Conservation (phyloP, 1,139 yeast species). For the Kazachstania sp. region DNA sequence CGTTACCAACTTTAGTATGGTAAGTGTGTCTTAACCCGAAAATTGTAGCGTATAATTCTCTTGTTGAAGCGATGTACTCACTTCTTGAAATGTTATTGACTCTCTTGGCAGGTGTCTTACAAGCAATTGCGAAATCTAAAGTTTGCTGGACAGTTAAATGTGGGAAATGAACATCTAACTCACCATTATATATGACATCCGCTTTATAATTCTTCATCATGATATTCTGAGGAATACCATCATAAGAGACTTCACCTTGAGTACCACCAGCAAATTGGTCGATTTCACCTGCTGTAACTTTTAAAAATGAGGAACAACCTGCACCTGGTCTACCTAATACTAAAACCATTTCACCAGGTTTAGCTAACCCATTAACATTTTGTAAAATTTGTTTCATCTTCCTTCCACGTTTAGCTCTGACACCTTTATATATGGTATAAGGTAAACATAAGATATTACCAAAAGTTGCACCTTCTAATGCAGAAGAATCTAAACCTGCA, state of each 20-base stretch:
- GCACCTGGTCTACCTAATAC: constrained; percentile 64
- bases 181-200: constrained; percentile 46
- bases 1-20: constrained; percentile 63
- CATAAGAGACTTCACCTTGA: constrained; percentile 34
- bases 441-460: constrained; percentile 41
- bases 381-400: constrained; percentile 38
- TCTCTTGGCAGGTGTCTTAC: constrained; percentile 37
- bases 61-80: constrained; percentile 41
- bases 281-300: constrained; percentile 46
- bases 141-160: constrained; percentile 47
- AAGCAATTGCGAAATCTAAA: constrained; percentile 34
- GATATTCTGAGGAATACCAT: constrained; percentile 43
- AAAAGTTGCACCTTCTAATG: constrained; percentile 42
- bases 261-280: constrained; percentile 31
- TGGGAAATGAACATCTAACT: constrained; percentile 47
- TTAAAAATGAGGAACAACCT: constrained; percentile 54
- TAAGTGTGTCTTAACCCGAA: constrained; percentile 58
- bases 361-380: constrained; percentile 37
- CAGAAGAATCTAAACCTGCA: constrained; percentile 42
- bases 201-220: constrained; percentile 41
- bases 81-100: constrained; percentile 34
- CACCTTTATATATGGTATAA: constrained; percentile 19
- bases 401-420: constrained; percentile 16
- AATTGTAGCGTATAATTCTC: constrained; percentile 44
- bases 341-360: constrained; percentile 51